Evolutionary conservation across 164 flowering plant species (phyloP).

Genomic region (Berberis vulgaris): DNA sequence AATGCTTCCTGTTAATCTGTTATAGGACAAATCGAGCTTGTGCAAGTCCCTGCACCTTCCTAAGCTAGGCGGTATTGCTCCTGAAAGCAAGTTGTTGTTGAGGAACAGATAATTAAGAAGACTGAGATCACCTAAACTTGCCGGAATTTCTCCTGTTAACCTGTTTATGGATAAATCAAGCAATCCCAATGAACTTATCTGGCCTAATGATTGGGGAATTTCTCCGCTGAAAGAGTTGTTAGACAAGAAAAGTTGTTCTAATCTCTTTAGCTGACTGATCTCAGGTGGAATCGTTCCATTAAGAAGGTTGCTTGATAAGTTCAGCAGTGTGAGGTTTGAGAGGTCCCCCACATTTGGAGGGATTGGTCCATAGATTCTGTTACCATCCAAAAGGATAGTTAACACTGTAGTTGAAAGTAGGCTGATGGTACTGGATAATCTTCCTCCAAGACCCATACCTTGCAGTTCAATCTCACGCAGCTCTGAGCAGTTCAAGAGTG

Average conservation of each 20-base stretch:
- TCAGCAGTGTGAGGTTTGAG: conserved; percentile 17
- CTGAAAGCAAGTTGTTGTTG: conserved; percentile 42
- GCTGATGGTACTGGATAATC: conserved; percentile 1
- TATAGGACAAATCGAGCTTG: conserved; percentile 49
- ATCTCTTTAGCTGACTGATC: conserved; percentile 22
- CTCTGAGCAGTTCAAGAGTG: background rate
- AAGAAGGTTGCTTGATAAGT: conserved; percentile 39
- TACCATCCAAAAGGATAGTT: conserved; percentile 6
- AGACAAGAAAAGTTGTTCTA: conserved; percentile 41
- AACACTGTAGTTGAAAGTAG: background rate
- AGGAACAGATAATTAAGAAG: conserved; percentile 28
- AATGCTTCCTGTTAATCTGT: conserved; percentile 38
- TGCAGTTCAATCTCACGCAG: conserved; percentile 3
- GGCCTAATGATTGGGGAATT: conserved; percentile 33
- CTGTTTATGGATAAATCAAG: conserved; percentile 47
- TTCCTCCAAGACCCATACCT: conserved; percentile 7
- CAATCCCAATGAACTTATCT: conserved; percentile 23
- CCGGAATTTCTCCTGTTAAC: conserved; percentile 39
- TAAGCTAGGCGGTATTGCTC: conserved; percentile 37
- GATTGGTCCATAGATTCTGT: conserved; percentile 5
- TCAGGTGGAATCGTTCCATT: conserved; percentile 43
- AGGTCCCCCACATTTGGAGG: conserved; percentile 5
- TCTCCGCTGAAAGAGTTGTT: conserved; percentile 26
- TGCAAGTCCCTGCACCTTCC: conserved; percentile 31
- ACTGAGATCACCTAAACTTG: conserved; percentile 30